Evolutionary conservation across 306 rosid species (phyloP).

Genomic region (Vicia faba): DNA sequence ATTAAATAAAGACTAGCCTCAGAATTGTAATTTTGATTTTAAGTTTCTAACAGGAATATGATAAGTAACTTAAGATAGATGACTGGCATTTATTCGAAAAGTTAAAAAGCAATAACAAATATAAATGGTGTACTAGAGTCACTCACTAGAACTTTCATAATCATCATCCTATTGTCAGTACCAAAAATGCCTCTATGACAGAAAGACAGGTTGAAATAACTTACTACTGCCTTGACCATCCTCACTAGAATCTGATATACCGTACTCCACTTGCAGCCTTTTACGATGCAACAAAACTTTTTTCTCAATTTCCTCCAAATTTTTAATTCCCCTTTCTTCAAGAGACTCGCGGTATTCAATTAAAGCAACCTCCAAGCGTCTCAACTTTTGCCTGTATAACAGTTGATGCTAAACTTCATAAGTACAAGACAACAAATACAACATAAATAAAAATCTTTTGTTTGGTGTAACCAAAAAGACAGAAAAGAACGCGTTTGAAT

Average conservation of each 20-base stretch:
- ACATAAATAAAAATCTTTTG: constrained; percentile 8
- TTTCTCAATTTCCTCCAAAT: constrained; percentile 77
- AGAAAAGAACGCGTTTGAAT: constrained; percentile 16
- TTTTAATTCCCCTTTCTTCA: constrained; percentile 85
- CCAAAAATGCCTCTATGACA: neutral
- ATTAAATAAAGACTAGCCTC: neutral
- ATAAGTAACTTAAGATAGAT: neutral
- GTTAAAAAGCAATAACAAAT: constrained; percentile 15
- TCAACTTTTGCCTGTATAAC: constrained; percentile 79
- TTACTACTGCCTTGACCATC: constrained; percentile 77
- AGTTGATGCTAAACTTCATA: constrained; percentile 31
- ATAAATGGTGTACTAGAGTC: constrained; percentile 3
- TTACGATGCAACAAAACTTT: constrained; percentile 64
- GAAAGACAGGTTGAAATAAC: constrained; percentile 35
- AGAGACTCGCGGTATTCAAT: constrained; percentile 95
- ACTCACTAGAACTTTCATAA: neutral
- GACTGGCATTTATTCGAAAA: constrained; percentile 6
- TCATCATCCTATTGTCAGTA: constrained; percentile 3
- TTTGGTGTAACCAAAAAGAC: neutral
- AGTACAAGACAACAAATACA: constrained; percentile 31
- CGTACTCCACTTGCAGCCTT: constrained; percentile 75
- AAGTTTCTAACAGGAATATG: constrained; percentile 11
- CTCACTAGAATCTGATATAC: constrained; percentile 70
- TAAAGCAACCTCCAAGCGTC: constrained; percentile 92
- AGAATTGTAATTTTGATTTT: neutral